phyloP scores from a whole-genome alignment of 2,329 filamentous ascomycete species.

The Alternaria burnsii region DNA sequence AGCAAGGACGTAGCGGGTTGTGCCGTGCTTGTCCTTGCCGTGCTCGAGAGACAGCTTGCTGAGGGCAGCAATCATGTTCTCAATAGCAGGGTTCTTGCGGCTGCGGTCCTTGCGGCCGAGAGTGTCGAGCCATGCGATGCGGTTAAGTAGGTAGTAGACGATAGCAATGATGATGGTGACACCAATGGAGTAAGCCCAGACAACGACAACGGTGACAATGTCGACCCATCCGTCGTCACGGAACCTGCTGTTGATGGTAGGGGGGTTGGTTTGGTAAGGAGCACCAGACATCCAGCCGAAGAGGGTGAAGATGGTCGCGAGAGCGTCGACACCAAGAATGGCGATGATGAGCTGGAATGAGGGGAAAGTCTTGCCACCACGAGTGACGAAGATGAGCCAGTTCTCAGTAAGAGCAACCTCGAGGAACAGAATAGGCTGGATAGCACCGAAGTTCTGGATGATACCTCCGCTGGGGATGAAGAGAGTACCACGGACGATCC shows the following conservation, averaged over 20 bases:
- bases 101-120: conserved; percentile 70
- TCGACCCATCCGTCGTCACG: conserved; percentile 63
- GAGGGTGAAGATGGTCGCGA: conserved; percentile 76
- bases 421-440: conserved; percentile 72
- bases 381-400: conserved; percentile 64
- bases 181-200: conserved; percentile 73
- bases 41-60: conserved; percentile 71
- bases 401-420: conserved; percentile 63
- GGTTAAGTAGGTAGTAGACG: conserved; percentile 70
- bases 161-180: conserved; percentile 72
- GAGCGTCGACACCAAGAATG: conserved; percentile 74
- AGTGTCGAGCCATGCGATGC: conserved; percentile 66
- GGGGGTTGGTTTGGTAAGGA: conserved; percentile 53
- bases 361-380: conserved; percentile 74
- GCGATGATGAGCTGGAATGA: conserved; percentile 77
- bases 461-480: conserved; percentile 76
- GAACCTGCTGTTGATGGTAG: conserved; percentile 51
- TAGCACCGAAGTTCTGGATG: conserved; percentile 76
- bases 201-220: conserved; percentile 70
- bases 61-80: conserved; percentile 71
- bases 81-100: conserved; percentile 69
- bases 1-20: conserved; percentile 55
- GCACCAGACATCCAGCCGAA: conserved; percentile 76
- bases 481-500: conserved; percentile 75
- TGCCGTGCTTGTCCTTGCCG: conserved; percentile 60